These are phyloP conservation scores for Aspergillus jensenii DNA, from an alignment of 2,329 filamentous ascomycete genomes.

Conservation along the genomic window DNA sequence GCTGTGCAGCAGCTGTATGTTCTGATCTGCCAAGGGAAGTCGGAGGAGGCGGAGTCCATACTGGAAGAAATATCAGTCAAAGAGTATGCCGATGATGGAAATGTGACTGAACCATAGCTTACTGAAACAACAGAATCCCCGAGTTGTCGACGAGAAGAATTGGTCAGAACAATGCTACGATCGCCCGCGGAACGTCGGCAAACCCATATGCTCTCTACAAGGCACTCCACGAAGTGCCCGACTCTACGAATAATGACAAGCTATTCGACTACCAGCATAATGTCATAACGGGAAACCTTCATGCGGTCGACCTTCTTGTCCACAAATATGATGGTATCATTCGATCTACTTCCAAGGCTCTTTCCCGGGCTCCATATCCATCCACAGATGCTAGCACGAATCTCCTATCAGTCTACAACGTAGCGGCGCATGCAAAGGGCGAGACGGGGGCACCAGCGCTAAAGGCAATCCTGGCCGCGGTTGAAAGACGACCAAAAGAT, in stretches of 20 bases:
- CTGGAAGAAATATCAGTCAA: constrained; percentile 51
- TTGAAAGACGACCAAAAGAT: constrained; percentile 75
- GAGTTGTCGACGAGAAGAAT: constrained; percentile 61
- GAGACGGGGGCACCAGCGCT: constrained; percentile 67
- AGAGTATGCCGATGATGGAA: constrained; percentile 40
- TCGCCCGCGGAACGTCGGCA: constrained; percentile 44
- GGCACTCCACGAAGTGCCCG: constrained; percentile 52
- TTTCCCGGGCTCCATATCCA: constrained; percentile 49
- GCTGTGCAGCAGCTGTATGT: constrained; percentile 63
- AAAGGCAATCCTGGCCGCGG: constrained; percentile 65
- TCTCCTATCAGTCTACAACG: constrained; percentile 64
- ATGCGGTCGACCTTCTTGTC: constrained; percentile 59
- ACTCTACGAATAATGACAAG: constrained; percentile 50
- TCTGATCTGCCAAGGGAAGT: constrained; percentile 54
- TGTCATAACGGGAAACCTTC: constrained; percentile 54
- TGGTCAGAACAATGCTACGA: constrained; percentile 59
- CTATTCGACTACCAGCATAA: constrained; percentile 61
- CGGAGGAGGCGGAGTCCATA: constrained; percentile 56
- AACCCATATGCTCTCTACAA: constrained; percentile 63
- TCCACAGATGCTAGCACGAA: constrained; percentile 54
- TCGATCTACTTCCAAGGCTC: constrained; percentile 52
- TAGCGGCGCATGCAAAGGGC: constrained; percentile 65
- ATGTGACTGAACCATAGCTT: background rate
- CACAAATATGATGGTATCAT: constrained; percentile 61
- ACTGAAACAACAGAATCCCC: constrained; percentile 45